These are phyloP conservation scores for Lepiota venenata DNA, from an alignment of 768 basidiomycete species.

Conservation along the genomic window DNA sequence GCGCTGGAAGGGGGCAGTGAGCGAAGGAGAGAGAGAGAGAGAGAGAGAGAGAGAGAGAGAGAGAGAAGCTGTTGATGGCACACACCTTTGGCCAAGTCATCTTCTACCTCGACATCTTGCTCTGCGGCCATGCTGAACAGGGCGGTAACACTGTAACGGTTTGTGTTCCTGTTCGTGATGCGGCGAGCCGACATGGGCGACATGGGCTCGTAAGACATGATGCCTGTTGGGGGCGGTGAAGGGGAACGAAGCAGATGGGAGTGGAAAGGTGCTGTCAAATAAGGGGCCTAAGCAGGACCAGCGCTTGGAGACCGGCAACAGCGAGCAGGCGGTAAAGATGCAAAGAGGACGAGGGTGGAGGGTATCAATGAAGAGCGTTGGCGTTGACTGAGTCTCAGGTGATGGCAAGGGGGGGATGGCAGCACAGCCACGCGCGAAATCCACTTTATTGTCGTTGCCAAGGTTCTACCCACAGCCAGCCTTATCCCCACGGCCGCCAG, in stretches of 20 bases:
- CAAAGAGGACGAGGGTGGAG: constrained; percentile 6
- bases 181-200: constrained; percentile 72
- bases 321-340: constrained; percentile 13
- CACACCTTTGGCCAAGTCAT: constrained; percentile 91
- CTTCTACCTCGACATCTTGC: constrained; percentile 97
- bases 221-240: constrained; percentile 25
- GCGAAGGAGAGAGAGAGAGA: constrained; percentile 2
- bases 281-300: constrained; percentile 13
- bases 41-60: neutral
- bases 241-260: constrained; percentile 14
- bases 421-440: constrained; percentile 8
- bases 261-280: constrained; percentile 4
- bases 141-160: constrained; percentile 94
- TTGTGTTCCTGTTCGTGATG: constrained; percentile 89
- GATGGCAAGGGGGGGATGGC: constrained; percentile 8
- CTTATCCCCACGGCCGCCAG: neutral
- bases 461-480: neutral
- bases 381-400: constrained; percentile 1
- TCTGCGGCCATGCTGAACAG: constrained; percentile 98
- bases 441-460: constrained; percentile 1
- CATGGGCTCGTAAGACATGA: constrained; percentile 61
- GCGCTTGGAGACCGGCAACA: constrained; percentile 19
- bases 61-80: constrained; percentile 14
- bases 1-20: constrained; percentile 49
- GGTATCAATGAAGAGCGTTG: constrained; percentile 7